Conservation (phyloP, 2,329 filamentous ascomycete genomes). For the Endoconidiophora laricicola region DNA sequence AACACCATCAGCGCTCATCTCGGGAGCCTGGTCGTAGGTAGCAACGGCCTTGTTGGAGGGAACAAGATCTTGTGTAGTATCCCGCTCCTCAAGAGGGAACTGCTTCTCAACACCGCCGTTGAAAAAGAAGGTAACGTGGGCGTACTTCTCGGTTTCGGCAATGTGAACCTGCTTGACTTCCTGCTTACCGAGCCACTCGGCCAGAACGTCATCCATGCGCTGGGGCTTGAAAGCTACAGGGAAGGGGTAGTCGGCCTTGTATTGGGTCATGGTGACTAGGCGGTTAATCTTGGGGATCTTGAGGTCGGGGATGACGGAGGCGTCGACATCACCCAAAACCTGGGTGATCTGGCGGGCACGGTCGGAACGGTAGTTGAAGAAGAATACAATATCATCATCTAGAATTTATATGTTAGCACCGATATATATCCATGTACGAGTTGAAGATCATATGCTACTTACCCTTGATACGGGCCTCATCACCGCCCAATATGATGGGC, state of each 20-base stretch:
- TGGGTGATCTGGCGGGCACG: conserved; percentile 93
- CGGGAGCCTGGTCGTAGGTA: conserved; percentile 86
- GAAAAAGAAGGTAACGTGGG: conserved; percentile 99
- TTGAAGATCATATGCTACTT: conserved; percentile 16
- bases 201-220: conserved; percentile 94
- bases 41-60: conserved; percentile 78
- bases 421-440: too few species aligned
- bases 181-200: conserved; percentile 88
- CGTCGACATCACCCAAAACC: conserved; percentile 80
- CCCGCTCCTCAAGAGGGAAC: conserved; percentile 78
- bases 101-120: conserved; percentile 97
- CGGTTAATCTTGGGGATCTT: conserved; percentile 74
- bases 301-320: conserved; percentile 80
- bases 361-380: conserved; percentile 99
- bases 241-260: conserved; percentile 92
- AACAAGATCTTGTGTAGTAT: conserved; percentile 62
- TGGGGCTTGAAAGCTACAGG: conserved; percentile 85
- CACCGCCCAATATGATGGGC: conserved; percentile 85
- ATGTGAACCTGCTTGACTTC: conserved; percentile 85
- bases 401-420: conserved; percentile 12
- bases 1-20: conserved; percentile 87
- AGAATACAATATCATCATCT: conserved; percentile 92
- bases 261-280: conserved; percentile 93
- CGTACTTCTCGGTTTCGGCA: conserved; percentile 98
- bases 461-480: conserved; percentile 74